Percentiles rank a stretch among this genome's conserved stretches.
Conservation (phyloP, 1,139 yeast species). For the Blastobotrys capitulatus region DNA sequence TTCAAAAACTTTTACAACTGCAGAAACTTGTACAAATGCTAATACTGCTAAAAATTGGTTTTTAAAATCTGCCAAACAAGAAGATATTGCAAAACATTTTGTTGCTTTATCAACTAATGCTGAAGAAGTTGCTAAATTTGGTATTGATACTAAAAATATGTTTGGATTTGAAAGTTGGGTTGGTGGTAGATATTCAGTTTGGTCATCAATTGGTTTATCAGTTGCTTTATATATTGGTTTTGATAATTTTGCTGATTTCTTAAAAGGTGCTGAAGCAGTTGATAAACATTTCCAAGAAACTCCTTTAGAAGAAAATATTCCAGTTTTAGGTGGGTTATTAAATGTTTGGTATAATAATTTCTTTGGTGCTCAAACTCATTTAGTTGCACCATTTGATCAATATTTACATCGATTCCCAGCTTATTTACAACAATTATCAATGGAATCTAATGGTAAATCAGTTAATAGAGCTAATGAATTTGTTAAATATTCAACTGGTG, state of each 20-base stretch:
- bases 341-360: constrained; percentile 98
- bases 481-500: constrained; percentile 92
- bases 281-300: constrained; percentile 83
- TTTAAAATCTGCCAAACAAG: constrained; percentile 62
- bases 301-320: constrained; percentile 87
- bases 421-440: constrained; percentile 93
- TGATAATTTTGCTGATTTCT: constrained; percentile 85
- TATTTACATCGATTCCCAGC: constrained; percentile 99
- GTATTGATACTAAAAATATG: constrained; percentile 97
- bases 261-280: constrained; percentile 96
- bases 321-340: constrained; percentile 85
- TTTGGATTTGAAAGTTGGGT: constrained; percentile 98
- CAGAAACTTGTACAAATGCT: constrained; percentile 96
- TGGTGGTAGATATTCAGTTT: constrained; percentile 98
- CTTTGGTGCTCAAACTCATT: constrained; percentile 95
- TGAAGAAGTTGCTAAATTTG: constrained; percentile 83
- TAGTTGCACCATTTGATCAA: constrained; percentile 98
- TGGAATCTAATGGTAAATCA: constrained; percentile 99
- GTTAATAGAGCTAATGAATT: constrained; percentile 88
- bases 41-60: constrained; percentile 94
- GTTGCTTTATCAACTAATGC: constrained; percentile 96
- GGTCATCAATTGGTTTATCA: constrained; percentile 97
- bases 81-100: constrained; percentile 90
- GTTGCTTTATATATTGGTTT: constrained; percentile 92
- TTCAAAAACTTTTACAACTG: constrained; percentile 97